phyloP scores from a whole-genome alignment of 768 basidiomycete genomes.

The Coprinopsis cinerea region DNA sequence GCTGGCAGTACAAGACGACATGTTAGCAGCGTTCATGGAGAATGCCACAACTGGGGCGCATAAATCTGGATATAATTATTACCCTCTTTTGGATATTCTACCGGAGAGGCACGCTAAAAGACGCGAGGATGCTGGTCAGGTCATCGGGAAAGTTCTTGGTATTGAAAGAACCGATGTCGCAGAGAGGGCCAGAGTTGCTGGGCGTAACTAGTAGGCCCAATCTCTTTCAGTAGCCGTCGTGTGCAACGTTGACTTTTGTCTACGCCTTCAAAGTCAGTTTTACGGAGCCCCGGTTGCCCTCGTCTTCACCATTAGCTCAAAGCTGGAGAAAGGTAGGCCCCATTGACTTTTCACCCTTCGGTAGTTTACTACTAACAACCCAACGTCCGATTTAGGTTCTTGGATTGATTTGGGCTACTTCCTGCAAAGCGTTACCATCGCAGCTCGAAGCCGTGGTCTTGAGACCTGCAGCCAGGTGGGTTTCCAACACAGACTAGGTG shows the following conservation, averaged over 20 bases:
- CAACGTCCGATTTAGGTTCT: slow-evolving; percentile 5
- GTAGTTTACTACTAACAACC: too few relatives aligned
- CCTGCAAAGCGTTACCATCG: slow-evolving; percentile 8
- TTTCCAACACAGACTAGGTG: too few relatives aligned
- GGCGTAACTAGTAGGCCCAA: slow-evolving; percentile 7
- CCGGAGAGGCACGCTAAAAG: slow-evolving; percentile 1
- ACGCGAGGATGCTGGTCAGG: slow-evolving; percentile 2
- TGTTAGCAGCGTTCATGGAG: not conserved
- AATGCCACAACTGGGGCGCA: not conserved
- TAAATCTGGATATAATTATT: slow-evolving; percentile 4
- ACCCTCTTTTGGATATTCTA: slow-evolving; percentile 1
- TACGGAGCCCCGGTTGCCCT: slow-evolving; percentile 8
- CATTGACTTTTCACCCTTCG: too few relatives aligned
- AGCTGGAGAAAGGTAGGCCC: slow-evolving; percentile 1
- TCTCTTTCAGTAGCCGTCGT: not conserved
- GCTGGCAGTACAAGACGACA: not conserved
- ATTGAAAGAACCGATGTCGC: slow-evolving; percentile 2
- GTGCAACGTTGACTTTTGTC: not conserved
- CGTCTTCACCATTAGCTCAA: slow-evolving; percentile 6
- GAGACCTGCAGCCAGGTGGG: slow-evolving; percentile 9
- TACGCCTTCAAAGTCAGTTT: slow-evolving; percentile 7
- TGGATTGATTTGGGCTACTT: slow-evolving; percentile 10
- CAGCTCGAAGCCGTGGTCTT: slow-evolving; percentile 8
- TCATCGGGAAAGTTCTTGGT: not conserved
- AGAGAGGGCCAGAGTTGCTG: not conserved